Conservation (phyloP, 495 filamentous ascomycete species). For the Penicillium crystallinum region DNA sequence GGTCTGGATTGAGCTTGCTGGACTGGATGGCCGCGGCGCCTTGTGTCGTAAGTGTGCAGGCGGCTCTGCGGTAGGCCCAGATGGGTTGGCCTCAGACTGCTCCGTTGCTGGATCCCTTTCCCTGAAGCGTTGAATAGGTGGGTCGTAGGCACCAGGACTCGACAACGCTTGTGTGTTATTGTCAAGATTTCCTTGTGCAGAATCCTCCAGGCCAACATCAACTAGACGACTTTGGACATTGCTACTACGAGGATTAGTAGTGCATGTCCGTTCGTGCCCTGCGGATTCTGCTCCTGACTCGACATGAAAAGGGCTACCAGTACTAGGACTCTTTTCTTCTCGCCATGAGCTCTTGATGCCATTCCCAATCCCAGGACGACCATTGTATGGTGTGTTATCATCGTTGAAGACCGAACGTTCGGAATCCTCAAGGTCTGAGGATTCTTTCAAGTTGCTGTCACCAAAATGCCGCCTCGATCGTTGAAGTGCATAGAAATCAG, state of each 20-base stretch:
- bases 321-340: conserved; percentile 33
- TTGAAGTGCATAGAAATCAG: conserved; percentile 89
- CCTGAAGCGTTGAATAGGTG: conserved; percentile 84
- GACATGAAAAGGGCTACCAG: conserved; percentile 18
- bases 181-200: conserved; percentile 37
- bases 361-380: conserved; percentile 36
- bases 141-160: conserved; percentile 57
- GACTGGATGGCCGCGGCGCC: conserved; percentile 38
- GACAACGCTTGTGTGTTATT: conserved; percentile 49
- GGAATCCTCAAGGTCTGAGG: conserved; percentile 70
- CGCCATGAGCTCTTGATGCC: conserved; percentile 52
- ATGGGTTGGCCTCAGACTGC: conserved; percentile 28
- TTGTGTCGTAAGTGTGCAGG: conserved; percentile 35
- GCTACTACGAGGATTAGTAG: conserved; percentile 43
- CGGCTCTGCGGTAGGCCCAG: conserved; percentile 45
- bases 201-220: conserved; percentile 80
- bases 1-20: conserved; percentile 33
- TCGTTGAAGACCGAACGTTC: conserved; percentile 54
- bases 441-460: conserved; percentile 69
- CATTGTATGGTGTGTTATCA: conserved; percentile 30
- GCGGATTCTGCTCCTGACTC: conserved; percentile 28
- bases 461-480: conserved; percentile 84
- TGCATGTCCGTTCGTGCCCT: conserved; percentile 28
- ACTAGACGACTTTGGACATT: conserved; percentile 69
- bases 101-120: conserved; percentile 39